Evolutionary conservation across 1,284 basidiomycete species (phyloP), one percentile per base, ranked within the genome.

Genomic region (Ceratobasidium sp.): DNA sequence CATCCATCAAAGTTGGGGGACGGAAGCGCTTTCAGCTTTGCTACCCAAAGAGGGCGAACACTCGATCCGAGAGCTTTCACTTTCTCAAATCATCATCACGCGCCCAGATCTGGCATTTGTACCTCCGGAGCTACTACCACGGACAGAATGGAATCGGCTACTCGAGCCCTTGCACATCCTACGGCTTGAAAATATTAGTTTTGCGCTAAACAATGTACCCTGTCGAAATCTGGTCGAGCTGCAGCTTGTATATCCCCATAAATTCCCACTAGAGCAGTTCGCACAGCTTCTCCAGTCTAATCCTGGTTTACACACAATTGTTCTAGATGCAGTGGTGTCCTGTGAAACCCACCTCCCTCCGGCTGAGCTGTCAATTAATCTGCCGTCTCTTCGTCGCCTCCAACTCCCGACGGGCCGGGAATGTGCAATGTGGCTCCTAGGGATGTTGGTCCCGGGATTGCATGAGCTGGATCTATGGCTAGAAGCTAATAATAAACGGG

Each of bases 211-310:
- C 11, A 22, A 36, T 19, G 2, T 59, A 9, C 11, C 33, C n/a
- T 59, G 57, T 22, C 33, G 31, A 19, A 59, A 59, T 59, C 31
- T 59, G 4, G 57, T 59, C 11, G 57, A 59, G 33, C 57, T 59
- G 5, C 41, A 36, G 19, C 57, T 59, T n/a, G 33, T 59, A 11
- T n/a, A 59, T 29, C 22, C 27, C 31, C 31, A 3, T 11, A 33
- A 29, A 4, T 59, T 17, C n/a, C 22, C 57, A 22, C 33, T 41
- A 8, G 15, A 29, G 41, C 31, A 36, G 14, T 24, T 59, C 2
- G 57, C 57, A 11, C 15, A 29, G 2, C 27, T 59, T 19, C 19
- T 59, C 19, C 24, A 59, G 19, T 24, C 29, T 2, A 59, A 59
- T n/a, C 33, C 57, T n/a, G 22, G 57, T 24, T n/a, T 59, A 19